Evolutionary conservation across 495 filamentous ascomycete genomes (phyloP).

Genomic region (Aspergillus cristatus): DNA sequence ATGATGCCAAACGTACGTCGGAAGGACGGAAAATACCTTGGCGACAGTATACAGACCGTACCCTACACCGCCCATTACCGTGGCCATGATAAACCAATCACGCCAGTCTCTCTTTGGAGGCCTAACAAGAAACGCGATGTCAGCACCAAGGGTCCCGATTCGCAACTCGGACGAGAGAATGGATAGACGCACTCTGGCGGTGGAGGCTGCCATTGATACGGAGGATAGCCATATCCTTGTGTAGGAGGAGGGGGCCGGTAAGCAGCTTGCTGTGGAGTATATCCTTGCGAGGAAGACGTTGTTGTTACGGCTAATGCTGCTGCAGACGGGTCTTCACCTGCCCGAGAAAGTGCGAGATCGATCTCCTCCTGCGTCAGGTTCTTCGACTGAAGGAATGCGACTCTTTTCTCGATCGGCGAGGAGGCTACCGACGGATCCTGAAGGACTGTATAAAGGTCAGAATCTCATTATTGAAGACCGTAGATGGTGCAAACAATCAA

Average conservation of each 20-base stretch:
- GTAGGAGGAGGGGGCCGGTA: slow-evolving; percentile 44
- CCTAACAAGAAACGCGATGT: slow-evolving; percentile 8
- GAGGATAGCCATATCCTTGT: slow-evolving; percentile 57
- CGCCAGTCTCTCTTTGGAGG: slow-evolving; percentile 84
- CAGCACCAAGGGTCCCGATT: neutral
- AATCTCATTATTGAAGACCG: neutral
- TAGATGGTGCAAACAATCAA: neutral
- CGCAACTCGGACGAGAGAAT: no score
- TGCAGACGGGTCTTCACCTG: slow-evolving; percentile 46
- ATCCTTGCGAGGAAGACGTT: slow-evolving; percentile 31
- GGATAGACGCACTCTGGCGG: slow-evolving; percentile 46
- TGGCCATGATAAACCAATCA: slow-evolving; percentile 98
- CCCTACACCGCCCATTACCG: slow-evolving; percentile 73
- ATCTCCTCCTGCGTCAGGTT: slow-evolving; percentile 96
- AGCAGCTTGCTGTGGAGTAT: slow-evolving; percentile 41
- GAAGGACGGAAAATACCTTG: slow-evolving; percentile 46
- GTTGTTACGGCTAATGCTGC: slow-evolving; percentile 22
- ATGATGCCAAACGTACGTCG: neutral
- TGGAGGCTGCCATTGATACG: slow-evolving; percentile 65
- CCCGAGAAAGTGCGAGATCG: slow-evolving; percentile 69
- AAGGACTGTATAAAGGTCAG: slow-evolving; percentile 54
- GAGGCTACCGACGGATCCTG: slow-evolving; percentile 86
- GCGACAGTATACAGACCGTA: slow-evolving; percentile 82
- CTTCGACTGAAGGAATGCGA: slow-evolving; percentile 92
- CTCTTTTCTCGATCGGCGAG: slow-evolving; percentile 82